A percentile compares a stretch with the other conserved stretches of the same genome.
Conservation (phyloP, 805 yeast genomes). For the Monosporozyma aerobia region DNA sequence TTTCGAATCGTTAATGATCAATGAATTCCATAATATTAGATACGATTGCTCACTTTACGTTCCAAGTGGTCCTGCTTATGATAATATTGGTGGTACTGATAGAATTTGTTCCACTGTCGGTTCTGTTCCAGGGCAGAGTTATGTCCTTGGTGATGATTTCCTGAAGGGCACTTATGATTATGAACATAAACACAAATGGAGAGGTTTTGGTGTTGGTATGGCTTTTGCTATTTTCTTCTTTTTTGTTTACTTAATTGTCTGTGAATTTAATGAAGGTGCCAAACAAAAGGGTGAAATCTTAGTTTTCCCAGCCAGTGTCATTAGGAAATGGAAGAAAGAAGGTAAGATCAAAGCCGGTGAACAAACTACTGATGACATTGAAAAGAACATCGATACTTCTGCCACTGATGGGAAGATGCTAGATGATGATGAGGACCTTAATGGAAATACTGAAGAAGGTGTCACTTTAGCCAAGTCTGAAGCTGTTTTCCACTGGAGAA, state of each 20-base stretch:
- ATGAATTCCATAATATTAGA: slow-evolving; percentile 42
- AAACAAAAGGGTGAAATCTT: slow-evolving; percentile 65
- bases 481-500: slow-evolving; percentile 69
- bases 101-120: slow-evolving; percentile 51
- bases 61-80: slow-evolving; percentile 40
- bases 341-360: slow-evolving; percentile 16
- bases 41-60: slow-evolving; percentile 41
- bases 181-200: slow-evolving; percentile 44
- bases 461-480: slow-evolving; percentile 27
- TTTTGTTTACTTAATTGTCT: slow-evolving; percentile 40
- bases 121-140: slow-evolving; percentile 40
- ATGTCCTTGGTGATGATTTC: slow-evolving; percentile 46
- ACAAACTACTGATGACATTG: slow-evolving; percentile 19
- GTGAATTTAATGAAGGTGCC: slow-evolving; percentile 54
- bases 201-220: slow-evolving; percentile 53
- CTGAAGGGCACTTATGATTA: slow-evolving; percentile 38
- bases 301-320: slow-evolving; percentile 44
- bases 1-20: slow-evolving; percentile 49
- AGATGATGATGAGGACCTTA: slow-evolving; percentile 12
- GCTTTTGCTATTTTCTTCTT: slow-evolving; percentile 51
- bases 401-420: slow-evolving; percentile 19
- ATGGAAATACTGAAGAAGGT: slow-evolving; percentile 6
- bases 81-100: slow-evolving; percentile 24
- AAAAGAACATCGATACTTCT: slow-evolving; percentile 11
- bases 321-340: slow-evolving; percentile 39